phyloP scores from a whole-genome alignment of 768 basidiomycete genomes.

The Auricularia sp. region DNA sequence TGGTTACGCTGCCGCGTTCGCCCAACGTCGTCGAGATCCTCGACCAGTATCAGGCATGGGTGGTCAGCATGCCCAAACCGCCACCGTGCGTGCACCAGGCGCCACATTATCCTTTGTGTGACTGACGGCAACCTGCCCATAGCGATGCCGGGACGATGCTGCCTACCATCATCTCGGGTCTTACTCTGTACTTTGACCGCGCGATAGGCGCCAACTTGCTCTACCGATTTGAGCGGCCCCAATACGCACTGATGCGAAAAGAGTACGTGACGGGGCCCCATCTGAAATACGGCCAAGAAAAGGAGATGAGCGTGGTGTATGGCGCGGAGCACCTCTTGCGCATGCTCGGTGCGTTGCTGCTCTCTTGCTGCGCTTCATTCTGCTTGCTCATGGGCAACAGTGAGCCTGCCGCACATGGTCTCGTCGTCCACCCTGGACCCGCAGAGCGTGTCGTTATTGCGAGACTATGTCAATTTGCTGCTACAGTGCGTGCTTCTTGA shows the following conservation, averaged over 20 bases:
- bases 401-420: conserved; percentile 87
- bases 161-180: conserved; percentile 74
- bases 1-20: conserved; percentile 70
- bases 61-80: conserved; percentile 28
- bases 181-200: conserved; percentile 88
- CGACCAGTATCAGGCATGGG: conserved; percentile 61
- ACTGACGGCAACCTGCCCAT: neutral
- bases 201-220: conserved; percentile 81
- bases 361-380: neutral
- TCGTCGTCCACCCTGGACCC: conserved; percentile 82
- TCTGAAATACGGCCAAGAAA: conserved; percentile 57
- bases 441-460: conserved; percentile 70
- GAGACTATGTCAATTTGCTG: conserved; percentile 86
- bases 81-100: conserved; percentile 3
- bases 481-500: conserved; percentile 44
- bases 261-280: conserved; percentile 62
- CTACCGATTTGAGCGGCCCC: conserved; percentile 90
- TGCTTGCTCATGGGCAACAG: conserved; percentile 28
- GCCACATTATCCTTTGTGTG: neutral
- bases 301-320: conserved; percentile 83
- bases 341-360: conserved; percentile 63
- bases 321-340: conserved; percentile 90
- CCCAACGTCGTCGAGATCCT: conserved; percentile 74
- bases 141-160: conserved; percentile 61
- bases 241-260: conserved; percentile 74